Evolutionary conservation across 768 basidiomycete species (phyloP), one percentile per base, ranked within the genome.

Genomic region (Naganishia antarctica): DNA sequence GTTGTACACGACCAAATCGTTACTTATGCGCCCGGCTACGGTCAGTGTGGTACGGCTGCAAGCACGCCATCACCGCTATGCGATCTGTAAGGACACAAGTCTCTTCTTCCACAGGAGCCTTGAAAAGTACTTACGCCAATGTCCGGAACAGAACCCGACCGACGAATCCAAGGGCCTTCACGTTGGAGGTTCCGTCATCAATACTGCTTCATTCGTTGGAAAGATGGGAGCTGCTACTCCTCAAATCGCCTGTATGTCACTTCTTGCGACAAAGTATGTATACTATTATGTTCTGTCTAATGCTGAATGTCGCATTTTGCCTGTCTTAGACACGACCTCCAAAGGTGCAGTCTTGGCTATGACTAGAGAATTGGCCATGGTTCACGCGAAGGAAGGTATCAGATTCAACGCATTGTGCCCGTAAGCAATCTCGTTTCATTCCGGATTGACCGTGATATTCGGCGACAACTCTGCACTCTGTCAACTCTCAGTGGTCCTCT

Each of bases 341-440:
- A 97, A 98, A 83, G 94, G 96, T 68, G 96, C 87, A 32, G 96
- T 98, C n/a, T 85, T 99, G 48, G 90, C 96, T 4, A 93, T 99
- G 92, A 94, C 91, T 16, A 86, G 96, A 41, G 96, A 99, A 75
- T 82, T 98, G 32, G 96, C 96, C 0, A 93, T 97, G 85, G 89
- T 98, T 0, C 96, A 99, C 78, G 96, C 96, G 46, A 83, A 88
- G 66, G 96, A 99, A 81, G 94, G 94, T 51, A 97, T 99, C 73
- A 87, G 96, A 29, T 70, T 97, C 78, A 99, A 99, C 80, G 86
- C 92, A 12, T 84, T 99, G 65, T 97, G 93, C 84, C 96, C 93
- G 89, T 92, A 79, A 74, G 89, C 81, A 3, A 16, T 21, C 26
- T n/a, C 60, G 18, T 46, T 34, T 57, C 48, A n/a, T n/a, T 50